Evolutionary conservation across 2,329 filamentous ascomycete genomes (phyloP).

Genomic region (Dothideomycetidae sp.): DNA sequence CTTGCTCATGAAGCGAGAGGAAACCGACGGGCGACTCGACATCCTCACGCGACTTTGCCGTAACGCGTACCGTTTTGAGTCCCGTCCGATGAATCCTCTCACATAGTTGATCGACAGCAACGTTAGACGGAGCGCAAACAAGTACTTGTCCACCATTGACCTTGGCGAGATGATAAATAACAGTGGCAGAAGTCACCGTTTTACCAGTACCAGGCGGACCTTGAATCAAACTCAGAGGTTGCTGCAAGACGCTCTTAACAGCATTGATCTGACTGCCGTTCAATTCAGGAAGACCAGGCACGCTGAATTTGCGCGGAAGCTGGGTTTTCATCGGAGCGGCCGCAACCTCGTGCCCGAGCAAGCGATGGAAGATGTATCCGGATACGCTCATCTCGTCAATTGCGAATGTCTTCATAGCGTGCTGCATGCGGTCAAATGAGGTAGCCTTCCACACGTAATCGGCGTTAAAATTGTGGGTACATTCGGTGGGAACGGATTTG

Average conservation of each 20-base stretch:
- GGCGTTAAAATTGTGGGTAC: conserved; percentile 93
- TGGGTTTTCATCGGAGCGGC: conserved; percentile 90
- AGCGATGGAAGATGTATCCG: conserved; percentile 94
- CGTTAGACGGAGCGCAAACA: conserved; percentile 94
- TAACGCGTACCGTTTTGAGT: conserved; percentile 90
- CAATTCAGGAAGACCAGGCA: conserved; percentile 82
- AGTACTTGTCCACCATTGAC: conserved; percentile 89
- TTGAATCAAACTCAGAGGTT: conserved; percentile 88
- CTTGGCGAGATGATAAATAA: conserved; percentile 95
- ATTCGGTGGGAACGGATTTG: conserved; percentile 89
- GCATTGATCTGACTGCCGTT: conserved; percentile 94
- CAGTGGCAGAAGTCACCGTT: conserved; percentile 94
- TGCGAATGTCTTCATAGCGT: conserved; percentile 98
- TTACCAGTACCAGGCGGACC: conserved; percentile 95
- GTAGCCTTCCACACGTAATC: conserved; percentile 99
- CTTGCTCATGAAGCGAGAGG: conserved; percentile 88
- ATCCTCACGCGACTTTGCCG: conserved; percentile 97
- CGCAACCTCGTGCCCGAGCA: conserved; percentile 88
- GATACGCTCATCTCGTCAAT: conserved; percentile 97
- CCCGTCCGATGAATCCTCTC: conserved; percentile 92
- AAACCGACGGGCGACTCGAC: conserved; percentile 97
- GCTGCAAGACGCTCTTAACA: conserved; percentile 87
- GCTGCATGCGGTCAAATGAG: conserved; percentile 97
- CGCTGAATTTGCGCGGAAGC: conserved; percentile 92
- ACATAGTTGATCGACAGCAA: conserved; percentile 94